Base-by-base conservation (phyloP, 331 rosid genomes). In the Cydonia oblonga region DNA sequence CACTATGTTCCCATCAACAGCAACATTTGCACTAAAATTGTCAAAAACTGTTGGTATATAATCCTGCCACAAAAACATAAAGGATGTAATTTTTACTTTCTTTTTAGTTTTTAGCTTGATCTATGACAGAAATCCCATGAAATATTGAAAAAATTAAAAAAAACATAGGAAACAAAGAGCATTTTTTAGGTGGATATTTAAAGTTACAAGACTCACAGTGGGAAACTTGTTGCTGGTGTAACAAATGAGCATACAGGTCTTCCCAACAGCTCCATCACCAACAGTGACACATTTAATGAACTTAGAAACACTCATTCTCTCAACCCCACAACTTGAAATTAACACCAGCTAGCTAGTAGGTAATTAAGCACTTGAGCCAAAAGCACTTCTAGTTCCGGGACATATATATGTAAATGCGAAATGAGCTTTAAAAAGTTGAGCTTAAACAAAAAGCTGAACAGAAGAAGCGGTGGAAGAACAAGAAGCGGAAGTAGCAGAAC, bases 261-360 rank as follows among this genome's bases (percentile, higher is more conserved):
- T 95, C 26, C 98, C 98, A 73, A 95, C 97, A 76, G 98, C 97
- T 60, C 98, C 98, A 86, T 95, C 98, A 12, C 98, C 98, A 75
- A 95, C 98, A 5, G 98, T 95, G 26, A 95, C 98, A 84, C 97
- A 95, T 90, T 95, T 95, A 70, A 91, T 90, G 92, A 95, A 91
- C 91, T 89, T 91, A 4, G 99, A 91, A 42, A 91, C 97, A 90
- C 84, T 95, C 99, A 95, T 95, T 72, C 57, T 82, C 73, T 33
- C 42, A 81, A 77, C 53, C 78, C 78, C 72, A 63, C 76, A 77
- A 26, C 75, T 81, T 57, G 30, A 66, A 66, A 35, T 25, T 5
- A 59, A 30, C 44, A 16, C 23, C 2, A 49, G 56, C 23, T 6
- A 49, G 56, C 56, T 7, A 6, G 4, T 49, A 0, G 56, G 56